phyloP scores from a whole-genome alignment of 371 early-diverging fungal genomes.

The Parasitella parasitica region DNA sequence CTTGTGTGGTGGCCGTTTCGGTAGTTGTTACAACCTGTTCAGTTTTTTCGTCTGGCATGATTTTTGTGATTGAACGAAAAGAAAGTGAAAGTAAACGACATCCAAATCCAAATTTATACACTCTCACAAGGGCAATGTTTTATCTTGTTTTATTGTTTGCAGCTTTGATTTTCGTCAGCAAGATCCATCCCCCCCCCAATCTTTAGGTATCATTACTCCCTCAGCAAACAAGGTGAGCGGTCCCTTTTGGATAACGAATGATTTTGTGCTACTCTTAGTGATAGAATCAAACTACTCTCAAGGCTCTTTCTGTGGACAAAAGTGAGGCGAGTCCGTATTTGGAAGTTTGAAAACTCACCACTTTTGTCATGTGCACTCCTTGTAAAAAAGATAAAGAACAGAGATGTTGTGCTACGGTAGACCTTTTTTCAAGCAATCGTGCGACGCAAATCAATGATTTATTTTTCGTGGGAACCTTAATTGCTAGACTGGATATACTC shows the following conservation, averaged over 20 bases:
- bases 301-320: background rate
- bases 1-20: background rate
- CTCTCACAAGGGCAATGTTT: background rate
- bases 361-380: background rate
- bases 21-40: background rate
- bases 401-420: background rate
- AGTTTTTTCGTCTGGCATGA: background rate
- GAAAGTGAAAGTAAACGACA: background rate
- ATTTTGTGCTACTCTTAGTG: background rate
- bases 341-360: background rate
- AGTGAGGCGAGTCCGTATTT: background rate
- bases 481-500: background rate
- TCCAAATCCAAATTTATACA: background rate
- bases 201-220: background rate
- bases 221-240: background rate
- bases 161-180: background rate
- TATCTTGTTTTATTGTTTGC: background rate
- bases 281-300: background rate
- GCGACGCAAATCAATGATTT: background rate
- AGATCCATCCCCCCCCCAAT: background rate
- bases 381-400: background rate
- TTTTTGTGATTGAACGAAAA: background rate
- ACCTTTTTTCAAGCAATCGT: background rate
- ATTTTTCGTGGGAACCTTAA: conserved; percentile 1
- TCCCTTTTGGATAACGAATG: background rate